phyloP scores from a whole-genome alignment of 1,284 basidiomycete species.

The Boletus holoroseus region DNA sequence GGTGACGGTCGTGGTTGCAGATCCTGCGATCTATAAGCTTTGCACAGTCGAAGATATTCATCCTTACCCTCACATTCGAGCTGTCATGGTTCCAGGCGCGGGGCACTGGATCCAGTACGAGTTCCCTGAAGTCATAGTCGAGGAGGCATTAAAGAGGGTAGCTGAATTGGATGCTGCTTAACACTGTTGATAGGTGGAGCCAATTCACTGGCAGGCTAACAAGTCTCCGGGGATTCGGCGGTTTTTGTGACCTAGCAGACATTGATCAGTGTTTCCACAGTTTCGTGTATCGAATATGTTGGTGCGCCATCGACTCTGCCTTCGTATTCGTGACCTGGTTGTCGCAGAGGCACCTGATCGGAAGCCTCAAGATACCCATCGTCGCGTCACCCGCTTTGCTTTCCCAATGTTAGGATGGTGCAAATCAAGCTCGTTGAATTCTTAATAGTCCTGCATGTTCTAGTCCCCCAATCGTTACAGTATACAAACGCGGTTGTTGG shows the following conservation, averaged over 20 bases:
- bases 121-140: constrained; percentile 20
- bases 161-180: constrained; percentile 7
- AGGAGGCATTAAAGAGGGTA: constrained; percentile 22
- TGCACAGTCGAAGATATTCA: constrained; percentile 11
- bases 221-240: not conserved
- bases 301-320: not conserved
- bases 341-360: not conserved
- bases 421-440: not conserved
- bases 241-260: not conserved
- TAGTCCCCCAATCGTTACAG: not conserved
- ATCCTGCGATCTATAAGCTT: constrained; percentile 11
- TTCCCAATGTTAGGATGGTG: not conserved
- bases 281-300: not conserved
- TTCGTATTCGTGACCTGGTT: not conserved
- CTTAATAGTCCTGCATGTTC: not conserved
- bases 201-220: not conserved
- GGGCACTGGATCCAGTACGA: constrained; percentile 28
- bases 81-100: constrained; percentile 15
- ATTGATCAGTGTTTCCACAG: not conserved
- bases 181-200: not conserved
- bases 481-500: not conserved
- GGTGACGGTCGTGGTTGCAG: constrained; percentile 18
- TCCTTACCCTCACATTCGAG: constrained; percentile 15
- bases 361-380: not conserved
- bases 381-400: not conserved